Base-by-base conservation (phyloP, 2,329 filamentous ascomycete species). In the Rosellinia necatrix region DNA sequence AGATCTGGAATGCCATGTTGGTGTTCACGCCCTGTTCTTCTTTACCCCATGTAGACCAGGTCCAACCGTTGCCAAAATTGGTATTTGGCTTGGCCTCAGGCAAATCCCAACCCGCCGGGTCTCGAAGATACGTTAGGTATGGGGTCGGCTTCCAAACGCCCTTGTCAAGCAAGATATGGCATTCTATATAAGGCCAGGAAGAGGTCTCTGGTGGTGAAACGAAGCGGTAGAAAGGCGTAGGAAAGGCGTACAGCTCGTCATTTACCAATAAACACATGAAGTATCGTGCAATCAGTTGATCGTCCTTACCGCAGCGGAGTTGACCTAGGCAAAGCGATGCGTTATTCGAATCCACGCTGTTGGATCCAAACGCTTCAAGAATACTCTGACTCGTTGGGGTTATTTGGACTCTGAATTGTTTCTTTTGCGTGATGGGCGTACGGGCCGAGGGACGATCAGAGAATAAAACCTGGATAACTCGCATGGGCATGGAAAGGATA, bases 221-320 rank as follows among this genome's bases (percentile, higher is more conserved):
- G 5, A 40, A 49, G 40, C 50, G 44, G 29, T 43, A 50, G 5
- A 47, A 4, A 6, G 6, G 27, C 13, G n/a, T 35, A 22, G 55
- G 50, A 9, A 41, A 47, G 0, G 46, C 46, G 7, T 19, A 32
- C 3, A 58, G 2, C 13, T 44, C 50, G 3, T 54, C 19, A n/a
- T 46, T 35, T 4, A 17, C 10, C 4, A 10, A 5, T 4, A 9
- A 27, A 27, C 50, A 54, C 4, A 41, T 8, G 22, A 54, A 58
- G 35, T 54, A 58, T 24, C 55, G 49, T 10, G 55, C 55, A 1
- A 58, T 9, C 25, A 58, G 12, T 21, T 10, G 30, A 21, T 8
- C 21, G 19, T 34, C 32, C 1, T 10, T 34, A 17, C 49, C 40
- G 21, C 55, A 58, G 17, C 49, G 43, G 3, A 46, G 17, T 25